Evolutionary conservation across 164 flowering plant species (phyloP).

Genomic region (Stephania cephalantha): DNA sequence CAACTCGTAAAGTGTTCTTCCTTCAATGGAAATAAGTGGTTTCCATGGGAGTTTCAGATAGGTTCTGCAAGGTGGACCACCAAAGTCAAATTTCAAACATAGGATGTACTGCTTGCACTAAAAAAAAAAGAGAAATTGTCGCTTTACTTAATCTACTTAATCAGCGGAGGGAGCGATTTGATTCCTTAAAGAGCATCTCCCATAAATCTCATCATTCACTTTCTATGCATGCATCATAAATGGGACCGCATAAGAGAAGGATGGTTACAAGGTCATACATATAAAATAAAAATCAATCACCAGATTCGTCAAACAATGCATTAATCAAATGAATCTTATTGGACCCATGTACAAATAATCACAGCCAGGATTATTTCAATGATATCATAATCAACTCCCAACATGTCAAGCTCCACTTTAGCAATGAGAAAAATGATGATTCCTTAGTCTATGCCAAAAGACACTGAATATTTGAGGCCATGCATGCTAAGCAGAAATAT

Average conservation of each 20-base stretch:
- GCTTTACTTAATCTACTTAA: neutral
- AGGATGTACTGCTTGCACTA: neutral
- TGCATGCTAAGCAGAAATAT: no score
- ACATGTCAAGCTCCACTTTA: neutral
- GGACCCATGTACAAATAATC: neutral
- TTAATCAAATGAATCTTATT: neutral
- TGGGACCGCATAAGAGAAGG: neutral
- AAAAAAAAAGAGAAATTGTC: neutral
- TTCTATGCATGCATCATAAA: neutral
- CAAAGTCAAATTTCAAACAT: conserved; percentile 3
- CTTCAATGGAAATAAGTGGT: conserved; percentile 77
- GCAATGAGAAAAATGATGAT: neutral
- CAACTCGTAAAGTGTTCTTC: conserved; percentile 69
- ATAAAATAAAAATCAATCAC: neutral
- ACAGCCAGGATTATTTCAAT: neutral
- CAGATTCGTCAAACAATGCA: conserved; percentile 1
- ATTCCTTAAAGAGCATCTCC: neutral
- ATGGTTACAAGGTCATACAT: neutral
- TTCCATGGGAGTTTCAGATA: conserved; percentile 88
- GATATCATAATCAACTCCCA: neutral
- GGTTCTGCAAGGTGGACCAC: conserved; percentile 47
- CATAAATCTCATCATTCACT: conserved; percentile 1
- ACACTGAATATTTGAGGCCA: no score
- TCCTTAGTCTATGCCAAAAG: neutral
- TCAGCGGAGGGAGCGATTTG: neutral